phyloP scores from a whole-genome alignment of 1,284 basidiomycete species.

The Papiliotrema flavescens region DNA sequence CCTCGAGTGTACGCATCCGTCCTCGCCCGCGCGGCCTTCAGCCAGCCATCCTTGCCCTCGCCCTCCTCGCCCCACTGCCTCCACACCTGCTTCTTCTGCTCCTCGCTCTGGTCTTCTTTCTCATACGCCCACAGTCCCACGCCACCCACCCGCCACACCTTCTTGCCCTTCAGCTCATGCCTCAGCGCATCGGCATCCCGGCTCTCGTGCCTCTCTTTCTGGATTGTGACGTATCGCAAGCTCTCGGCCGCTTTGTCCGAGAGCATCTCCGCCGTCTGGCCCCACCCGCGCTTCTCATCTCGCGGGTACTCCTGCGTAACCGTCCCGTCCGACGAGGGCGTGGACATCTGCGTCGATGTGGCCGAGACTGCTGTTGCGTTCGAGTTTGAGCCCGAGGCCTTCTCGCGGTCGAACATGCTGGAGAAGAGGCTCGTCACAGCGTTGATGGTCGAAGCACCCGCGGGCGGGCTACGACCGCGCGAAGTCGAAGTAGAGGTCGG shows the following conservation, averaged over 20 bases:
- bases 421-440: too few species aligned
- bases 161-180: conserved; percentile 35
- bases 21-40: conserved; percentile 64
- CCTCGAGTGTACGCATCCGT: conserved; percentile 46
- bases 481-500: background rate
- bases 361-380: too few species aligned
- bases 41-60: conserved; percentile 54
- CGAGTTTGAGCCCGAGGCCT: too few species aligned
- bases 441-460: too few species aligned
- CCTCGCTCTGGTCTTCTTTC: conserved; percentile 22
- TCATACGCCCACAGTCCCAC: conserved; percentile 36
- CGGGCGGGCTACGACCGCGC: too few species aligned
- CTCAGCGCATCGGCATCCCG: conserved; percentile 24
- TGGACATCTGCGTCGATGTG: too few species aligned
- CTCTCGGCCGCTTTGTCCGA: conserved; percentile 16
- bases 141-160: conserved; percentile 37
- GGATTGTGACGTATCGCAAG: conserved; percentile 17
- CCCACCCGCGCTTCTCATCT: background rate
- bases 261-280: conserved; percentile 12
- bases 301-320: background rate
- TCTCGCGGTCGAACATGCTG: too few species aligned
- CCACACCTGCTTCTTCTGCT: conserved; percentile 29
- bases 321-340: too few species aligned
- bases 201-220: conserved; percentile 23
- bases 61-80: conserved; percentile 22